Conservation (phyloP, 1,139 yeast species). For the Taphrina betulina region DNA sequence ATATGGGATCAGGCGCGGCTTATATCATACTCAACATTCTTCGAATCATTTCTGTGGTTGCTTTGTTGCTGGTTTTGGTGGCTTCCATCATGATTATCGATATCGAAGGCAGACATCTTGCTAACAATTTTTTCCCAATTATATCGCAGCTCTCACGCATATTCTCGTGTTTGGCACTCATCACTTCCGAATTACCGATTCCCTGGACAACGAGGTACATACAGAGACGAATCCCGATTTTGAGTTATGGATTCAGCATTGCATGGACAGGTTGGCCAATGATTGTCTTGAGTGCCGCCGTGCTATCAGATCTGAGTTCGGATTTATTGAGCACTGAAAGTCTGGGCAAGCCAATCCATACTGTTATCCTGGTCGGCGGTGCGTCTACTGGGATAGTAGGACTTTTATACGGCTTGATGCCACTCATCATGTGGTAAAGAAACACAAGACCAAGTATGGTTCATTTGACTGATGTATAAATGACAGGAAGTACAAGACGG, state of each 20-base stretch:
- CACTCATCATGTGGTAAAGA: conserved; percentile 15
- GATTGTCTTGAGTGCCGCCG: neutral
- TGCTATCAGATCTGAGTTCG: neutral
- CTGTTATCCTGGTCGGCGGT: conserved; percentile 8
- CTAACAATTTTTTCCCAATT: conserved; percentile 14
- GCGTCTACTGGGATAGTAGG: conserved; percentile 15
- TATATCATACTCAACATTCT: conserved; percentile 26
- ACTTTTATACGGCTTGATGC: conserved; percentile 8
- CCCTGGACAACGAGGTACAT: neutral
- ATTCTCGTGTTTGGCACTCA: neutral
- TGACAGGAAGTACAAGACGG: neutral
- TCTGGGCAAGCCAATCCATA: neutral
- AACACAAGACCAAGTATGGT: neutral
- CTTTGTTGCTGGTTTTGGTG: conserved; percentile 8
- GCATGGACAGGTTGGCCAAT: conserved; percentile 30
- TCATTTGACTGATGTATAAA: neutral
- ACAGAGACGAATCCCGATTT: conserved; percentile 7
- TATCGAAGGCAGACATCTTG: conserved; percentile 3
- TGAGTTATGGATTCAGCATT: conserved; percentile 3
- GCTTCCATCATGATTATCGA: conserved; percentile 14
- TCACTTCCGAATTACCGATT: conserved; percentile 11
- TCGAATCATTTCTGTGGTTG: conserved; percentile 6
- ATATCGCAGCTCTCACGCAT: conserved; percentile 1
- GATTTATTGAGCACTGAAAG: neutral
- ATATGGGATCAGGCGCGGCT: conserved; percentile 13